Percentiles rank a stretch among this genome's conserved stretches.
Evolutionary conservation across 2,329 filamentous ascomycete species (phyloP).

Genomic region (Beauveria sp.): DNA sequence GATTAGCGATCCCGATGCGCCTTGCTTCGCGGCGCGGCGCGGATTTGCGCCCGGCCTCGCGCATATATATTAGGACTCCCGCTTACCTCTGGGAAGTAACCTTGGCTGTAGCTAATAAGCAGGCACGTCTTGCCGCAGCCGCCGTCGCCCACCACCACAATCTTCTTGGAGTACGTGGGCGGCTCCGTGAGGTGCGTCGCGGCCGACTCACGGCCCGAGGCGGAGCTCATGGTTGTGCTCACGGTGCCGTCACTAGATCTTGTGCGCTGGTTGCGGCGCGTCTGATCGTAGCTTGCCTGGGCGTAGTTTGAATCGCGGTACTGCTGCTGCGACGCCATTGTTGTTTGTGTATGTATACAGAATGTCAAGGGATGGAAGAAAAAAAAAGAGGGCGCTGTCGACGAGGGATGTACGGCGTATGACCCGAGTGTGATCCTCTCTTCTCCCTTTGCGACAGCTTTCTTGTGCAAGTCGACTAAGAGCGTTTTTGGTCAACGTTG

Average conservation of each 20-base stretch:
- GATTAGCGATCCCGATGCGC: constrained; percentile 4
- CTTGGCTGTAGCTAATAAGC: constrained; percentile 96
- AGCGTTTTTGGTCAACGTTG: constrained; percentile 1
- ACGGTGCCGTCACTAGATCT: constrained; percentile 84
- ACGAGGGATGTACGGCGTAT: background rate
- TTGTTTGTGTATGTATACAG: background rate
- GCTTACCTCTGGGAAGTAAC: constrained; percentile 93
- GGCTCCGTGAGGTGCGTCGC: constrained; percentile 83
- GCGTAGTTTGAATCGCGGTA: constrained; percentile 48
- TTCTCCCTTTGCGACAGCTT: background rate
- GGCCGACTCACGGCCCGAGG: constrained; percentile 67
- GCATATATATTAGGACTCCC: background rate
- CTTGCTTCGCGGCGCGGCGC: background rate
- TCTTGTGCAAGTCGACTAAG: background rate
- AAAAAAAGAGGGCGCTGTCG: background rate
- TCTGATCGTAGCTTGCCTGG: constrained; percentile 28
- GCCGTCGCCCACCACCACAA: constrained; percentile 95
- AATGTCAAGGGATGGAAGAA: background rate
- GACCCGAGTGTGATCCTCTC: background rate
- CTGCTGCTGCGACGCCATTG: constrained; percentile 47
- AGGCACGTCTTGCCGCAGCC: constrained; percentile 98
- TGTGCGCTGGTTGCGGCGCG: constrained; percentile 42
- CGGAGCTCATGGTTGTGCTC: constrained; percentile 73
- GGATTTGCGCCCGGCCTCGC: background rate
- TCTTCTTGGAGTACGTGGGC: constrained; percentile 95